phyloP scores from a whole-genome alignment of 2,329 filamentous ascomycete species.

The Cercospora nicotianae region DNA sequence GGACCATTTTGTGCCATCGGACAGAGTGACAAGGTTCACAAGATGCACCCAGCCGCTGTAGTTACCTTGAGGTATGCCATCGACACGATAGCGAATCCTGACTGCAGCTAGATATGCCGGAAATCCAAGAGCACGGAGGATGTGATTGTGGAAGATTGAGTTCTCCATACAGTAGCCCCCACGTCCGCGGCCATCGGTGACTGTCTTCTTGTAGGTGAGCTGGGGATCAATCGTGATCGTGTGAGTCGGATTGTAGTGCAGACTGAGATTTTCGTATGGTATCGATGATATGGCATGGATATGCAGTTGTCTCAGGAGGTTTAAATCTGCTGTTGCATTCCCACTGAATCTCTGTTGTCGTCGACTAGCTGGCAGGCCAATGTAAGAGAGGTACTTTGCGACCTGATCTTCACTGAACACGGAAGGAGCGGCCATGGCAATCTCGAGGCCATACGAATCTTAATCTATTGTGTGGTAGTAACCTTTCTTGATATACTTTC shows the following conservation, averaged over 20 bases:
- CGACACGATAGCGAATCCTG: constrained; percentile 29
- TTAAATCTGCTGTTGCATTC: constrained; percentile 11
- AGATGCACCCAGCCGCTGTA: constrained; percentile 39
- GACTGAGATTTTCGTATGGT: constrained; percentile 57
- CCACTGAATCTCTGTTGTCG: constrained; percentile 14
- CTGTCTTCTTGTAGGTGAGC: constrained; percentile 54
- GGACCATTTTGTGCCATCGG: constrained; percentile 52
- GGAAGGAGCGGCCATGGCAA: background rate
- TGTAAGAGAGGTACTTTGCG: constrained; percentile 15
- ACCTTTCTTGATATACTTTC: background rate
- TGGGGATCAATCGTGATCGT: constrained; percentile 52
- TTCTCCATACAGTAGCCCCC: constrained; percentile 64
- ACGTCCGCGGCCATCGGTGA: constrained; percentile 41
- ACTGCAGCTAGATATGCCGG: constrained; percentile 42
- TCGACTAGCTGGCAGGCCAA: constrained; percentile 14
- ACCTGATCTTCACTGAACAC: constrained; percentile 15
- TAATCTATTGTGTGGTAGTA: background rate
- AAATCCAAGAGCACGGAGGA: constrained; percentile 55
- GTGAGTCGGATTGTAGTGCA: constrained; percentile 54
- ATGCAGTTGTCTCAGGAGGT: constrained; percentile 22
- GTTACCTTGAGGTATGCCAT: constrained; percentile 28
- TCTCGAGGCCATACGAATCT: background rate
- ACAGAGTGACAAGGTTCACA: constrained; percentile 48
- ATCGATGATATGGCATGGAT: constrained; percentile 43
- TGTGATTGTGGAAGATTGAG: constrained; percentile 52